Percentiles rank a stretch among this genome's conserved stretches.
These are phyloP conservation scores for Gossypium aridum DNA, from an alignment of 441 rosid genomes.

Conservation along the genomic window DNA sequence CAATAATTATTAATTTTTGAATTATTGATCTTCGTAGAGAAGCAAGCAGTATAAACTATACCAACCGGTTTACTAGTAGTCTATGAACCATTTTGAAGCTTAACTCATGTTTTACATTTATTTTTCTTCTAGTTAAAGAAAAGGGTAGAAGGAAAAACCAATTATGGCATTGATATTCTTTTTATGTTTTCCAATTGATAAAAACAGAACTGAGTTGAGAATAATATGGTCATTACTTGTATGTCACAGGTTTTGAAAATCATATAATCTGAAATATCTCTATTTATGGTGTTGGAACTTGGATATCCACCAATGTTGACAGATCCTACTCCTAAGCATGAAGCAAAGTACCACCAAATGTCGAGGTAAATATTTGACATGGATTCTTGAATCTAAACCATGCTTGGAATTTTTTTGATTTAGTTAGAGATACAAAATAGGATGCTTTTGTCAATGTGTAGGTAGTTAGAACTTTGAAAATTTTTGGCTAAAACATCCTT, in stretches of 20 bases:
- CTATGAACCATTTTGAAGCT: background rate
- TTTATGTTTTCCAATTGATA: background rate
- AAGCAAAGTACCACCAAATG: slow-evolving; percentile 2
- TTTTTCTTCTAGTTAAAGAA: background rate
- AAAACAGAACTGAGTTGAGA: background rate
- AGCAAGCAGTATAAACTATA: background rate
- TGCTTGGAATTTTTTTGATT: slow-evolving; percentile 1
- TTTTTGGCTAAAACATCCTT: background rate
- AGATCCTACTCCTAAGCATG: background rate
- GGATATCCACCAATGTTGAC: slow-evolving; percentile 7
- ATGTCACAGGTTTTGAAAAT: slow-evolving; percentile 12
- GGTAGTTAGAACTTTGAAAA: background rate
- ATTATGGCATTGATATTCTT: background rate
- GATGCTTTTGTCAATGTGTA: slow-evolving; percentile 3
- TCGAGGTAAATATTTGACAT: slow-evolving; percentile 10
- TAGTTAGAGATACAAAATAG: background rate
- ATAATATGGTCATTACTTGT: slow-evolving; percentile 9
- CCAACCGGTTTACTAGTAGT: background rate
- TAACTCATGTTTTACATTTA: background rate
- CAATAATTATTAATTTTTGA: background rate
- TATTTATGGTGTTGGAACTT: slow-evolving; percentile 3
- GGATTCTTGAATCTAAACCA: slow-evolving; percentile 1
- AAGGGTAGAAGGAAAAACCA: background rate
- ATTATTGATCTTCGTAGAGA: background rate
- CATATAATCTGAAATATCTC: background rate